Conservation (phyloP, 1,284 basidiomycete genomes). For the Trichosporon sp. region DNA sequence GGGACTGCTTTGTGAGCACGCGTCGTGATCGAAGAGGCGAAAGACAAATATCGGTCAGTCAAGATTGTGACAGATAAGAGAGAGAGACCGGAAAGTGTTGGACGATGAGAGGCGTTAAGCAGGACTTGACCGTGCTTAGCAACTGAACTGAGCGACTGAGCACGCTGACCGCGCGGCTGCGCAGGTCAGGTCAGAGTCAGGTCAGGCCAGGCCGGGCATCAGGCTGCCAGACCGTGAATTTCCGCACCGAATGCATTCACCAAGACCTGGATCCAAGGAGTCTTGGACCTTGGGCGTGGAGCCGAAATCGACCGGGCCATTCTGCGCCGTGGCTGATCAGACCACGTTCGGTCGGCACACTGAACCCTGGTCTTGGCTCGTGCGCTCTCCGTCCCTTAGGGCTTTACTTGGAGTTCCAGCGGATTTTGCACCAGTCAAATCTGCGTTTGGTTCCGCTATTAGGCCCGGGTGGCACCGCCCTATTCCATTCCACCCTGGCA, state of each 20-base stretch:
- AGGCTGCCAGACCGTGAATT: slow-evolving; percentile 3
- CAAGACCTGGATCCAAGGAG: too few species aligned
- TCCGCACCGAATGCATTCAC: background rate
- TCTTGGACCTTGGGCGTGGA: background rate
- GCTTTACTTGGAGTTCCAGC: too few species aligned
- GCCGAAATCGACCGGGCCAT: background rate
- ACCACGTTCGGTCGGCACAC: background rate
- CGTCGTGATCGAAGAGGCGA: background rate
- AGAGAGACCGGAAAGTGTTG: background rate
- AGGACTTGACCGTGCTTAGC: background rate
- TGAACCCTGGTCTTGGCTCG: background rate
- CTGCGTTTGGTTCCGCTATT: background rate
- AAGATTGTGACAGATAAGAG: background rate
- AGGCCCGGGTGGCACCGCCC: background rate
- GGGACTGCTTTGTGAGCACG: background rate
- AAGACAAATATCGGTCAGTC: background rate
- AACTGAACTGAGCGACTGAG: too few species aligned
- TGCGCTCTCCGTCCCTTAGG: too few species aligned
- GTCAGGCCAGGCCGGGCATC: too few species aligned
- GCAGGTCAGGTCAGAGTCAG: too few species aligned
- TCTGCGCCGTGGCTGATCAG: background rate
- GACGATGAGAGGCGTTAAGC: background rate
- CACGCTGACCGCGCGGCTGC: too few species aligned
- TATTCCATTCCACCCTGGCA: background rate
- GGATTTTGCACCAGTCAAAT: background rate